A percentile compares a stretch with the other conserved stretches of the same genome.
phyloP scores from a whole-genome alignment of 148 eudicot species.

The Fagopyrum homotropicum region DNA sequence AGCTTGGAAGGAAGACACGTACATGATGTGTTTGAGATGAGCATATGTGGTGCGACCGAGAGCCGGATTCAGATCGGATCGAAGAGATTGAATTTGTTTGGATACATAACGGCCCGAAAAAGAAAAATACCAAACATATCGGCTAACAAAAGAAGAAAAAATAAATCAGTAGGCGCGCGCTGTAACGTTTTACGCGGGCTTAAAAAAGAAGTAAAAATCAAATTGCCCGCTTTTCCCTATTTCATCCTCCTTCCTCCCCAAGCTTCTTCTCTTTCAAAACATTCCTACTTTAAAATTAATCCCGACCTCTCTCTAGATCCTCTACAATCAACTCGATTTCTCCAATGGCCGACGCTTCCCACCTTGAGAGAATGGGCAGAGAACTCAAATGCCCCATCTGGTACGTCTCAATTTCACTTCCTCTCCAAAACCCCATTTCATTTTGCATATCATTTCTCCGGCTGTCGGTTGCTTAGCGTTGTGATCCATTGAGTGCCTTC shows the following conservation, averaged over 20 bases:
- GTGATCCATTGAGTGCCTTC: not conserved
- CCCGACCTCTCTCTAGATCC: not conserved
- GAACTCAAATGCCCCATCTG: conserved; percentile 93
- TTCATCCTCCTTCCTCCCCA: conserved; percentile 31
- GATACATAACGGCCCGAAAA: too few relatives aligned
- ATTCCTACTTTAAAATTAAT: not conserved
- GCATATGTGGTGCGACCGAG: too few relatives aligned
- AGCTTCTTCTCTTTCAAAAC: conserved; percentile 15
- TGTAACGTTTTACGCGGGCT: conserved; percentile 2
- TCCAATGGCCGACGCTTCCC: conserved; percentile 49
- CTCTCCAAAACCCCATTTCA: not conserved
- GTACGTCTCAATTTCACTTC: conserved; percentile 21
- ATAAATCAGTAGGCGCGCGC: not conserved
- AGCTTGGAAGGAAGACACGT: too few relatives aligned
- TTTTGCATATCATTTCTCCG: not conserved
- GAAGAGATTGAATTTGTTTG: too few relatives aligned
- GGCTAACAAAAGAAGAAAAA: too few relatives aligned
- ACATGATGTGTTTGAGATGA: too few relatives aligned
- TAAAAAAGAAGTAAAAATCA: conserved; percentile 7
- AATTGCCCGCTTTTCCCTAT: conserved; percentile 12
- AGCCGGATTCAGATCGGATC: too few relatives aligned
- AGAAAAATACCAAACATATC: too few relatives aligned
- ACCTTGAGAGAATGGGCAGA: conserved; percentile 65
- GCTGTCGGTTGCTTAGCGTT: not conserved
- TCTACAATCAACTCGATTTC: not conserved